Base-by-base conservation (phyloP, 2,329 filamentous ascomycete genomes). In the Parafenestella ontariensis region DNA sequence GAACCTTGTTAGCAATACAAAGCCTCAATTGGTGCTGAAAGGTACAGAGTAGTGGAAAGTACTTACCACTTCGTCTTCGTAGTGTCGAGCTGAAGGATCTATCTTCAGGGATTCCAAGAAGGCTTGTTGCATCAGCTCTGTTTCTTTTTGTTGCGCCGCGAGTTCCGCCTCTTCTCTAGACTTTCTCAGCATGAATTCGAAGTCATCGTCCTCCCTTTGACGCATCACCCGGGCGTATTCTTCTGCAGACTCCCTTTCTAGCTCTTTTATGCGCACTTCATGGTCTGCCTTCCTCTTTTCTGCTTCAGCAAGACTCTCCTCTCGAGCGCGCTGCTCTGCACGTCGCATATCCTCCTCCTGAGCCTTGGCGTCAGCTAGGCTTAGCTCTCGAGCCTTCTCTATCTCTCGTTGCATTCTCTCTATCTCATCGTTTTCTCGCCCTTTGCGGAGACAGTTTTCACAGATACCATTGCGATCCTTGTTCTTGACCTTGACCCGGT, bases 381-480 rank as follows among this genome's bases (percentile, higher is more conserved):
- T 59, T 31, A 51, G 46, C 34, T 60, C 46, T 11, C 49, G 34
- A 17, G 42, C 50, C 11, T 44, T 54, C 10, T 59, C 49, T 18
- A 49, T 24, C 7, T 64, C 61, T 15, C 53, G 50, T n/a, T 46
- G 28, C 41, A 59, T 54, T 13, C 58, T 52, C 31, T 54, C 56
- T 23, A 45, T 49, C 40, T 61, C 62, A 13, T 46, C 29, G 5
- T 34, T 53, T 20, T 59, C 50, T 13, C 49, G 52, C 7, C 46
- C 46, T 7, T 47, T 20, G 13, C 44, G 51, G 10, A 53, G 46
- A 55, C 65, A 68, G 9, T 54, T 50, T 7, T 54, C 52, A 46
- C 65, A 68, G 7, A 59, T 43, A 5, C 65, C 60, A n/a, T 54
- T 52, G n/a, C 46, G 53, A 15, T 58, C 51, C 29, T 45, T 46